These are phyloP conservation scores for Endocalyx cinctus DNA, from an alignment of 2,329 filamentous ascomycete species.

Conservation along the genomic window DNA sequence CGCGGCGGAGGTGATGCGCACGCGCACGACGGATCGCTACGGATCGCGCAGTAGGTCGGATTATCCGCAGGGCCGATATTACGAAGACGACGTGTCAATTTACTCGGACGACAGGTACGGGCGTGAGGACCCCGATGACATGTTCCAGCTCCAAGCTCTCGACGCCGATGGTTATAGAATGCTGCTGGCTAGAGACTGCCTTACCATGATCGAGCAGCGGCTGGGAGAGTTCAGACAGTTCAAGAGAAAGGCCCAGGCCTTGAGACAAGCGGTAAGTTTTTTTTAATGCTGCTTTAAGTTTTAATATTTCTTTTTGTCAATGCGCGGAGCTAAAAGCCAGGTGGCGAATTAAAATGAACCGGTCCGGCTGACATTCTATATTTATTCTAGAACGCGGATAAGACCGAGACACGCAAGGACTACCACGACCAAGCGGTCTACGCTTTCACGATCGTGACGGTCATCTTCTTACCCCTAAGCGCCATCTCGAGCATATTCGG, in stretches of 20 bases:
- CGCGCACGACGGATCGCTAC: no score
- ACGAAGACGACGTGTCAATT: constrained; percentile 1
- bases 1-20: neutral
- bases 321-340: no score
- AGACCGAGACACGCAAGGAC: constrained; percentile 17
- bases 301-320: no score
- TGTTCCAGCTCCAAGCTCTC: constrained; percentile 31
- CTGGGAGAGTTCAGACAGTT: constrained; percentile 25
- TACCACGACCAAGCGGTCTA: constrained; percentile 20
- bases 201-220: constrained; percentile 31
- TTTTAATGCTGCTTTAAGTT: no score
- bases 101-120: constrained; percentile 2
- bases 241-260: constrained; percentile 13
- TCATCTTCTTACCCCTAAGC: constrained; percentile 34
- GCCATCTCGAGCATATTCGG: constrained; percentile 37
- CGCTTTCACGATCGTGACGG: constrained; percentile 36
- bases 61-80: no score
- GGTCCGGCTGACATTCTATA: no score
- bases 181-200: constrained; percentile 35
- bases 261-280: no score
- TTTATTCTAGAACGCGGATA: constrained; percentile 16
- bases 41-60: no score
- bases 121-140: constrained; percentile 19
- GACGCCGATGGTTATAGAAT: constrained; percentile 33
- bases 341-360: no score